Conservation (phyloP, 352 stramenopile species). For the Globisporangium mamillatum region DNA sequence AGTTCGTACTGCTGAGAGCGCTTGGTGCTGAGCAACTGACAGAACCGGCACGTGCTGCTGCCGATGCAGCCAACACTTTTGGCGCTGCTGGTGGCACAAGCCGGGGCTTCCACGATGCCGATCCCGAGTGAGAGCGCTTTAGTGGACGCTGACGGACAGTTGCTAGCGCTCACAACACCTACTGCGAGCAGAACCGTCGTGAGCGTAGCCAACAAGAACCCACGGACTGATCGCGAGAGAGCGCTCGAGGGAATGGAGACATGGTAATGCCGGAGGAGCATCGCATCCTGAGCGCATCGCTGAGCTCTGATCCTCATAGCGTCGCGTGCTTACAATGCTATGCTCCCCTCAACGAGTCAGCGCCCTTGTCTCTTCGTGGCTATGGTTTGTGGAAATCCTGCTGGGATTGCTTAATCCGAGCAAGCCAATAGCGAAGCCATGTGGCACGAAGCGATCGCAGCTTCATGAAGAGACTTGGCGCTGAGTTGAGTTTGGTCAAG, state of each 20-base stretch:
- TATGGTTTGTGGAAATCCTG: not conserved
- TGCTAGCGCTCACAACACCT: not conserved
- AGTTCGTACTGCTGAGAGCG: conserved; percentile 1
- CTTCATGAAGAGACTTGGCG: not conserved
- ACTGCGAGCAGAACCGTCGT: not conserved
- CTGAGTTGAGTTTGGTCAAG: not conserved
- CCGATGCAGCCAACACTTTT: conserved; percentile 4
- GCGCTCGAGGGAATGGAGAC: not conserved
- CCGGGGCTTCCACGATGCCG: not conserved
- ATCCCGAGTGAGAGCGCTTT: conserved; percentile 3
- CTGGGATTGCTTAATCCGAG: not conserved
- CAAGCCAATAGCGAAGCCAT: not conserved
- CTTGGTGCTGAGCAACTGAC: not conserved
- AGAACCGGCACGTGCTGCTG: conserved; percentile 1
- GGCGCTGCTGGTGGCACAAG: not conserved
- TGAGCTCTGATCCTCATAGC: not conserved
- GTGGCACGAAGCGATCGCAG: not conserved
- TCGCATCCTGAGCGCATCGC: not conserved
- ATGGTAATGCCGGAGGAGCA: not conserved
- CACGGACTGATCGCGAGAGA: not conserved
- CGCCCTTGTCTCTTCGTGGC: not conserved
- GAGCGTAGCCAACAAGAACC: not conserved
- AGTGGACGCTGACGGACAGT: not conserved
- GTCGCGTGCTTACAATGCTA: no score
- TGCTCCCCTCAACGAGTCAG: no score